Conservation (phyloP, 257 asterid species). For the Nicotiana benthamiana region DNA sequence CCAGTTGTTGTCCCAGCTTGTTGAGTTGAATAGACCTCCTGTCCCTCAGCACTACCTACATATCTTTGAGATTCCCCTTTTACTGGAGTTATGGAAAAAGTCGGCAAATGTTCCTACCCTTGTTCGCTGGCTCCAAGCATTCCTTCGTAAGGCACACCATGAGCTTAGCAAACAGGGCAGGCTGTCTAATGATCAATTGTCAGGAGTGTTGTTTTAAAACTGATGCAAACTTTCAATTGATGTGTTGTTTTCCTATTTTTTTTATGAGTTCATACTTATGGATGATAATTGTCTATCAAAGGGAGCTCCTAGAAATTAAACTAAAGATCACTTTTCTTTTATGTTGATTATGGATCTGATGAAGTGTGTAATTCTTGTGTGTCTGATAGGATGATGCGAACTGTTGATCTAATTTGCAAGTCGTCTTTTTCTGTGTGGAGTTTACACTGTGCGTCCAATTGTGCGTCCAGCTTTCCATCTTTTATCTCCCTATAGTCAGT, state of each 20-base stretch:
- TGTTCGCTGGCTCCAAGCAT: slow-evolving; percentile 86
- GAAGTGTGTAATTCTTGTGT: background rate
- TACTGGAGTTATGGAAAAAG: slow-evolving; percentile 82
- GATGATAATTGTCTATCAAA: no score
- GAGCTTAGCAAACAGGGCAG: slow-evolving; percentile 77
- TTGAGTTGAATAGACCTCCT: slow-evolving; percentile 62
- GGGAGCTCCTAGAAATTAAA: no score
- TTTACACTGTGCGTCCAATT: background rate
- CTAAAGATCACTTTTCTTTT: background rate
- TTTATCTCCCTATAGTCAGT: background rate
- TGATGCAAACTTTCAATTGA: no score
- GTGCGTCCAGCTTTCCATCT: background rate
- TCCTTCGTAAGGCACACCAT: slow-evolving; percentile 76
- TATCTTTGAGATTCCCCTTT: slow-evolving; percentile 64
- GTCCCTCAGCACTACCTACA: slow-evolving; percentile 62
- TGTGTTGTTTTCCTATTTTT: no score
- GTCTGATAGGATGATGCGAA: background rate
- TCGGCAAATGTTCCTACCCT: slow-evolving; percentile 85
- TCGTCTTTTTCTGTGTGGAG: background rate
- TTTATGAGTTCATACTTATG: no score
- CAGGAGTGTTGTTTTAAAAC: no score
- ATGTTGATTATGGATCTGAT: background rate
- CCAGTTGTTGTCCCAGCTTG: slow-evolving; percentile 90
- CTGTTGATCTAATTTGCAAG: background rate
- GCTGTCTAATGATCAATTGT: slow-evolving; percentile 40